Evolutionary conservation across 345 rosid species (phyloP).

Genomic region (Murraya koenigii): DNA sequence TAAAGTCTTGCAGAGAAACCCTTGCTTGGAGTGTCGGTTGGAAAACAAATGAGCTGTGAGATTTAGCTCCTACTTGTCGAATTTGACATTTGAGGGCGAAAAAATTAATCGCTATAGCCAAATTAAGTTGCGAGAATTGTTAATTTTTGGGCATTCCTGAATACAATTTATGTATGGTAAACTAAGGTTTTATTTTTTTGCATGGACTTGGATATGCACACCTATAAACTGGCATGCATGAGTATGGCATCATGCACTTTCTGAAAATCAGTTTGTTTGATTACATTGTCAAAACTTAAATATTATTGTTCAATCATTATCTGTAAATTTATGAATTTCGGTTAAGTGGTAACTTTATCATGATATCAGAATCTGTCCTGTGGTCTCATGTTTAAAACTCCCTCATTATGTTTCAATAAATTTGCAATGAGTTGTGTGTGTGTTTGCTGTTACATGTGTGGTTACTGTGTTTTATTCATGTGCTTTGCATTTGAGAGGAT

Average conservation of each 20-base stretch:
- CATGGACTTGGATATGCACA: not conserved
- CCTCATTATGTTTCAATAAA: not conserved
- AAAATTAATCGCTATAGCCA: not conserved
- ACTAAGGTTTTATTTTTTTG: not conserved
- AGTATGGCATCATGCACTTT: not conserved
- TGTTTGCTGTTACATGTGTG: not conserved
- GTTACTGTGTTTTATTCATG: not conserved
- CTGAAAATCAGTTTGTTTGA: not conserved
- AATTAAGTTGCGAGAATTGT: not conserved
- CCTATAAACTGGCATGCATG: not conserved
- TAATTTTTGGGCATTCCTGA: not conserved
- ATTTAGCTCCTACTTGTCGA: slow-evolving; percentile 1
- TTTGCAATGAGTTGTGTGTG: not conserved
- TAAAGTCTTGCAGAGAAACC: not conserved
- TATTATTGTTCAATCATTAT: not conserved
- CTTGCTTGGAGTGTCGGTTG: not conserved
- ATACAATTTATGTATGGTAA: not conserved
- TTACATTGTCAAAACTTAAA: not conserved
- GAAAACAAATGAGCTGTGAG: not conserved
- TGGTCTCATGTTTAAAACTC: not conserved
- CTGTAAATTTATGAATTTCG: not conserved
- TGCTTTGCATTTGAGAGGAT: not conserved
- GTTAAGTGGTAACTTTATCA: not conserved
- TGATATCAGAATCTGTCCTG: not conserved
- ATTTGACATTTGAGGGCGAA: not conserved